Conservation (phyloP, 2,329 filamentous ascomycete genomes). For the Trichoderma pleuroti region DNA sequence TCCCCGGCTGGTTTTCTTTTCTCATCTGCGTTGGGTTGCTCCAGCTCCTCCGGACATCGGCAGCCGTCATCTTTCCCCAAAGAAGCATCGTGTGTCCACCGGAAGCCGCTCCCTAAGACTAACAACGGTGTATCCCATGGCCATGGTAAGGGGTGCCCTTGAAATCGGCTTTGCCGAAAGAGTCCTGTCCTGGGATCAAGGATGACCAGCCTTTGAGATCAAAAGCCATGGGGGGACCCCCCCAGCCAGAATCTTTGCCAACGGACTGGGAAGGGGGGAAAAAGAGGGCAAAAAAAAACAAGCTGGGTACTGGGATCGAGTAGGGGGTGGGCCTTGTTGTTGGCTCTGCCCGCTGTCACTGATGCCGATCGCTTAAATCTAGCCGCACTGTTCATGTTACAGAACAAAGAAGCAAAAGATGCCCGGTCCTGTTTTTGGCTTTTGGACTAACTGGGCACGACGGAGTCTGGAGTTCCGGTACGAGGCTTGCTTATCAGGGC, state of each 20-base stretch:
- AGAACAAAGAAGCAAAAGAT: neutral
- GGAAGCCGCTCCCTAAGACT: neutral
- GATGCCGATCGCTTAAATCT: conserved; percentile 15
- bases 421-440: neutral
- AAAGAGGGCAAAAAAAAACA: neutral
- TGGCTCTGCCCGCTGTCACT: conserved; percentile 16
- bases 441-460: neutral
- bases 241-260: neutral
- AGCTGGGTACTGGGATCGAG: neutral
- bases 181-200: neutral
- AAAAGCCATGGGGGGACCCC: neutral
- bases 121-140: neutral
- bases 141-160: conserved; percentile 2
- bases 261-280: neutral
- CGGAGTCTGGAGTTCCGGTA: neutral
- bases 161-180: conserved; percentile 14
- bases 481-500: neutral
- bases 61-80: neutral
- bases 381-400: conserved; percentile 12
- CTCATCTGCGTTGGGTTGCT: neutral
- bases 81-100: conserved; percentile 1
- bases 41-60: neutral
- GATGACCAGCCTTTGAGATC: conserved; percentile 7
- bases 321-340: neutral
- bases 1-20: neutral